A percentile compares a stretch with the other conserved stretches of the same genome.
Evolutionary conservation across 352 stramenopile species (phyloP).

Genomic region (Globisporangium orthogonon): DNA sequence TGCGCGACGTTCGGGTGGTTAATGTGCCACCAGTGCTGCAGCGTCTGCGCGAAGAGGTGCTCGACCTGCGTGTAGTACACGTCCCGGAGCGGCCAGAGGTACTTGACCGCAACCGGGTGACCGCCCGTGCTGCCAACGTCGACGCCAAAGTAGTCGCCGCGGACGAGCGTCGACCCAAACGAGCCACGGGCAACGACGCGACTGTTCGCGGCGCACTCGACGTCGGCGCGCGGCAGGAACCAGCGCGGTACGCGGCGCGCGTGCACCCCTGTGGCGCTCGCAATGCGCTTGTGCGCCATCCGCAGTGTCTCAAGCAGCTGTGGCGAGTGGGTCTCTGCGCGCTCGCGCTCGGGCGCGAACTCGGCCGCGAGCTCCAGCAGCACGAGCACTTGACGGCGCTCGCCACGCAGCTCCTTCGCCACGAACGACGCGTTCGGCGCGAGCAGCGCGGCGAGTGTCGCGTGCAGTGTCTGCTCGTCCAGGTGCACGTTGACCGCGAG

Average conservation of each 20-base stretch:
- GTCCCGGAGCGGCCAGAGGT: constrained; percentile 34
- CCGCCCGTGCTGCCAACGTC: constrained; percentile 23
- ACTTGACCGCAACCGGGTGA: constrained; percentile 33
- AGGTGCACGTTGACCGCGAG: constrained; percentile 37
- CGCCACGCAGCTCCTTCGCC: constrained; percentile 39
- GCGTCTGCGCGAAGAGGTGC: constrained; percentile 39
- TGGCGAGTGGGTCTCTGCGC: constrained; percentile 25
- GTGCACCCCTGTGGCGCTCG: constrained; percentile 37
- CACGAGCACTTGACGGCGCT: constrained; percentile 46
- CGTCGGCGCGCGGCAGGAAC: constrained; percentile 41
- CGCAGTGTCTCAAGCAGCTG: constrained; percentile 56
- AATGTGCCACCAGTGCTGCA: constrained; percentile 40
- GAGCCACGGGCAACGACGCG: constrained; percentile 32
- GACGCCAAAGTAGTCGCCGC: constrained; percentile 46
- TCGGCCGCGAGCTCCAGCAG: constrained; percentile 52
- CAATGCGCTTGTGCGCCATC: constrained; percentile 54
- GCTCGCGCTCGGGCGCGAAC: constrained; percentile 30
- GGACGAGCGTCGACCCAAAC: constrained; percentile 41
- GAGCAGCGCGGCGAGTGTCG: constrained; percentile 45
- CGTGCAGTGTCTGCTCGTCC: constrained; percentile 52
- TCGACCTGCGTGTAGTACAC: constrained; percentile 46
- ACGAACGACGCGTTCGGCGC: constrained; percentile 55
- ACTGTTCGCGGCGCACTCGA: constrained; percentile 39
- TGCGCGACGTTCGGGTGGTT: constrained; percentile 53
- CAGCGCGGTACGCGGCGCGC: constrained; percentile 49